These are phyloP conservation scores for Flaveria linearis DNA, from an alignment of 129 eudicot species.

Conservation along the genomic window DNA sequence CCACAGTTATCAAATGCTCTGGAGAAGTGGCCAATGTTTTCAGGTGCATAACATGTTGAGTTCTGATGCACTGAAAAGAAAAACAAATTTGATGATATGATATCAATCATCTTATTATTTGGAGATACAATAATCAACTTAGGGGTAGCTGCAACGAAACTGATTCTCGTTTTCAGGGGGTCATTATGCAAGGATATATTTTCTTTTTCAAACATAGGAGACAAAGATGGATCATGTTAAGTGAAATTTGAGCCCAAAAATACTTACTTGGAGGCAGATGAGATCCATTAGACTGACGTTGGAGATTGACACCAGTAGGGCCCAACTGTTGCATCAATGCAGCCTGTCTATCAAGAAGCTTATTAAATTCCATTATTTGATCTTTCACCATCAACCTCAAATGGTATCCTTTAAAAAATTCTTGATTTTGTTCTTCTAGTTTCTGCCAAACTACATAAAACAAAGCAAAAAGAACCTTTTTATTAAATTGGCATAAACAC, in stretches of 20 bases:
- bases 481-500: slow-evolving; percentile 13
- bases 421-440: slow-evolving; percentile 86
- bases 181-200: too few species aligned
- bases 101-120: not conserved
- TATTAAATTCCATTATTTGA: slow-evolving; percentile 81
- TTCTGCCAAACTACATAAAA: slow-evolving; percentile 69
- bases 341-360: slow-evolving; percentile 73
- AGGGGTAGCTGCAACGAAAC: not conserved
- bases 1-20: slow-evolving; percentile 54
- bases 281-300: slow-evolving; percentile 59
- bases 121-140: not conserved
- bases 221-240: not conserved
- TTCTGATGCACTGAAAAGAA: slow-evolving; percentile 55
- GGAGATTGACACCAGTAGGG: slow-evolving; percentile 43
- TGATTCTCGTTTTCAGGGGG: not conserved
- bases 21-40: slow-evolving; percentile 49
- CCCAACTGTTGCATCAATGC: slow-evolving; percentile 60
- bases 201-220: too few species aligned
- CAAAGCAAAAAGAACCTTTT: not conserved
- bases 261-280: slow-evolving; percentile 65
- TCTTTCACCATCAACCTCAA: slow-evolving; percentile 73
- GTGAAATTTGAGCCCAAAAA: not conserved
- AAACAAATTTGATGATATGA: not conserved
- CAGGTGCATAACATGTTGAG: slow-evolving; percentile 50
- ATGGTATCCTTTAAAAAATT: slow-evolving; percentile 79